A percentile compares a stretch with the other conserved stretches of the same genome.
phyloP scores from a whole-genome alignment of 139 green algal genomes.

The Closterium sp. region DNA sequence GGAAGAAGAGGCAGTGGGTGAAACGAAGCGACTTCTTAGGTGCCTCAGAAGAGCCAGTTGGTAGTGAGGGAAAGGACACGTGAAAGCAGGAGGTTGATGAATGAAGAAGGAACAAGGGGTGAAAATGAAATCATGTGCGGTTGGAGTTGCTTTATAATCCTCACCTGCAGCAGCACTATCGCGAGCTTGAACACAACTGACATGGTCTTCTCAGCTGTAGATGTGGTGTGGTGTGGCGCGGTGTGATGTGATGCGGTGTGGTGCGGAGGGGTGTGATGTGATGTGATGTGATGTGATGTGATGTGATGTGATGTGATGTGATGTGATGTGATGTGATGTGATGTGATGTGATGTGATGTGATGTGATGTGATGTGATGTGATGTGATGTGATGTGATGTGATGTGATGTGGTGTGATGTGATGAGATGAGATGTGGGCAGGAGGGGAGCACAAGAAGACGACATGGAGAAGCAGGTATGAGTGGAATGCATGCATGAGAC shows the following conservation, averaged over 20 bases:
- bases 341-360: neutral
- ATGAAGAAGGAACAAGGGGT: too few relatives aligned
- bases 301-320: neutral
- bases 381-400: constrained; percentile 3
- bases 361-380: neutral
- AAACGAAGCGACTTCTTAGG: too few relatives aligned
- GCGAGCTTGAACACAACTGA: constrained; percentile 49
- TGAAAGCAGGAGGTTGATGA: too few relatives aligned
- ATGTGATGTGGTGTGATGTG: neutral
- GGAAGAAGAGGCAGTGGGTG: neutral
- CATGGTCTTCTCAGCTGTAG: constrained; percentile 2
- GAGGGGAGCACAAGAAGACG: too few relatives aligned
- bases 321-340: neutral
- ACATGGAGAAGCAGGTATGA: too few relatives aligned
- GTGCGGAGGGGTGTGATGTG: neutral
- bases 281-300: neutral
- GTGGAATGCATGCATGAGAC: too few relatives aligned
- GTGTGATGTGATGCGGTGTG: too few relatives aligned
- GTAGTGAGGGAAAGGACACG: too few relatives aligned
- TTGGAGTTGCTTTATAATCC: too few relatives aligned
- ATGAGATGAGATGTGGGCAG: neutral
- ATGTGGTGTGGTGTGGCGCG: neutral
- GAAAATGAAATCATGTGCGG: too few relatives aligned
- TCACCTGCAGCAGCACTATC: constrained; percentile 43
- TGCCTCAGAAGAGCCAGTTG: too few relatives aligned